Base-by-base conservation (phyloP, 163 green algal species). In the Prototheca wickerhamii region DNA sequence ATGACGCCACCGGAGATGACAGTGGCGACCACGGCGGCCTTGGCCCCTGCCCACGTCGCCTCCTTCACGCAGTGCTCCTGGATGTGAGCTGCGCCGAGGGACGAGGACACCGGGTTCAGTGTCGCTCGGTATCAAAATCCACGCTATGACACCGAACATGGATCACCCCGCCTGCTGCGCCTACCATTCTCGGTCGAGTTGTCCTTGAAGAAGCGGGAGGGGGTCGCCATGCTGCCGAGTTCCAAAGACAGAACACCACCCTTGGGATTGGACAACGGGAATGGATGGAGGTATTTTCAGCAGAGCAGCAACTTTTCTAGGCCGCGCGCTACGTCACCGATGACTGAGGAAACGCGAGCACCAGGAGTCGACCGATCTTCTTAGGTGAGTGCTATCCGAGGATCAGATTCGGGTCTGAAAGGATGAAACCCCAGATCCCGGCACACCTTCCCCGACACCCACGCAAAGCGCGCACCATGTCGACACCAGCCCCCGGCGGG, bases 21-120 rank as follows among this genome's bases (percentile, higher is more conserved):
- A 28, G 73, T 26, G 7, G 50, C 58, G 0, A 46, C 4, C 29
- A 21, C 35, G 15, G n/a, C 72, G 7, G 54, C 61, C 51, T 51
- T 54, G 15, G 70, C 17, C 3, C 67, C 67, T 20, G 60, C 62
- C 2, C 26, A 8, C 3, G 57, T 29, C 21, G 60, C 60, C 10
- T 58, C 17, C 26, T 51, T 50, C 18, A 68, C 60, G 32, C 67
- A 74, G 18, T 44, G 53, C n/a, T 60, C 60, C 30, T 74, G 67
- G 18, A 49, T 31, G 26, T 74, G 60, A 12, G 42, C 67, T 65
- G 55, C 65, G 25, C 26, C 8, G 0, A n/a, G 4, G 7, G 12
- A 50, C 10, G 15, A 49, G 56, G 4, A 62, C 8, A 49, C 33
- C 7, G 12, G 12, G 53, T 37, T 40, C 53, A 28, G 53, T 60